Base-by-base conservation (phyloP, 139 green algal genomes). In the Volvox reticuliferus region DNA sequence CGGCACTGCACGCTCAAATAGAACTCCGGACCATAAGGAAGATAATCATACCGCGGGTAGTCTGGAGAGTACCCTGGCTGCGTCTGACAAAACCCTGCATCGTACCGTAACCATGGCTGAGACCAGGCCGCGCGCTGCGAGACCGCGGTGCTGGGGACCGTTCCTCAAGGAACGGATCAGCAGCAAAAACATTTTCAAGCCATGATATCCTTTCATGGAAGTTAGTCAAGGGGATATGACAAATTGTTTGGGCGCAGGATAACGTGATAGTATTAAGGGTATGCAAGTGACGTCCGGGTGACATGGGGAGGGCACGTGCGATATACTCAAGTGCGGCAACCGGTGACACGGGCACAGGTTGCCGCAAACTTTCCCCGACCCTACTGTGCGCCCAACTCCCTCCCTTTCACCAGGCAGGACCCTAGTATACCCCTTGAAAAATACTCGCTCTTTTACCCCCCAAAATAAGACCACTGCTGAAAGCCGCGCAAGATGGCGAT, bases 271-370 rank as follows among this genome's bases (percentile, higher is more conserved):
- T 16, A 16, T 28, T 24, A 73, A 16, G 65, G 12, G 65, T 73
- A 16, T 30, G 65, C 21, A 73, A 73, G 65, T 28, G 44, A 55
- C 44, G 44, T 55, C 44, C 44, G 44, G 44, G 21, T 73, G 65
- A 73, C 21, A 28, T 30, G 65, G 65, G 21, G 24, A 73, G 24
- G 65, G 24, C 3, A 73, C 24, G 65, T 73, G 65, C 21, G 65
- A 73, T 73, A 28, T 2, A 28, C 24, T 24, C 65, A 73, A 73
- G 62, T 73, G 37, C 86, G 12, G 86, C 86, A 90, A 84, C 86
- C 86, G 71, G 12, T 30, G 86, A 36, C 86, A 90, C 86, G 86
- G 61, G 86, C 86, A 30, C 55, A 73, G 86, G 86, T 84, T 90
- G 86, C 86, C 86, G 86, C 71, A 22, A n/a, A 16, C 68, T n/a